Percentiles rank a stretch among this genome's conserved stretches.
Evolutionary conservation across 306 rosid genomes (phyloP).

Genomic region (Malus fusca): DNA sequence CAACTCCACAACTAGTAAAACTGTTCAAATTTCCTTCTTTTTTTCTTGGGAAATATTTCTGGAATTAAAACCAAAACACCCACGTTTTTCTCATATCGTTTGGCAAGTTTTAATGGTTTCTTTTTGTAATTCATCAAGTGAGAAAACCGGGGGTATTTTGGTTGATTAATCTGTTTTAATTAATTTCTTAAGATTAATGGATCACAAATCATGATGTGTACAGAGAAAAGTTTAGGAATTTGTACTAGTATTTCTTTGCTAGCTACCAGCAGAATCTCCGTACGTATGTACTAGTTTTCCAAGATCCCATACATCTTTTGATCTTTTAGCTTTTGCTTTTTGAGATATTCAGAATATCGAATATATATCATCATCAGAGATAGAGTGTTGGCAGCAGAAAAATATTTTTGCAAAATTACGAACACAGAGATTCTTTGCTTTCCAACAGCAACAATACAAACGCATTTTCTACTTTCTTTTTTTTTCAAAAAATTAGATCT

Average conservation of each 20-base stretch:
- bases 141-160: slow-evolving; percentile 92
- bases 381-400: slow-evolving; percentile 8
- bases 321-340: background rate
- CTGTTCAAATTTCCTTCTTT: background rate
- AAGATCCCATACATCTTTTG: slow-evolving; percentile 10
- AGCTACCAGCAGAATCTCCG: background rate
- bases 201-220: slow-evolving; percentile 25
- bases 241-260: background rate
- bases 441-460: slow-evolving; percentile 15
- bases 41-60: slow-evolving; percentile 10
- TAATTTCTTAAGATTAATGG: background rate
- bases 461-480: background rate
- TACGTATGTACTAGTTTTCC: background rate
- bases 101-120: background rate
- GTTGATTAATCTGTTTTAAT: slow-evolving; percentile 10
- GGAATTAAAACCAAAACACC: slow-evolving; percentile 57
- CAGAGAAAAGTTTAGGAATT: slow-evolving; percentile 20
- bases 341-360: slow-evolving; percentile 8
- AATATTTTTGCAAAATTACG: slow-evolving; percentile 12
- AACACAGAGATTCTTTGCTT: slow-evolving; percentile 20
- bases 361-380: background rate
- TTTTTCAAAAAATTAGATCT: background rate
- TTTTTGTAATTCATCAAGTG: slow-evolving; percentile 22
- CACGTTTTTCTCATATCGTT: slow-evolving; percentile 61
- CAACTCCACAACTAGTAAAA: slow-evolving; percentile 80